These are phyloP conservation scores for Fusarium mundagurra DNA, from an alignment of 2,329 filamentous ascomycete species.

Conservation along the genomic window DNA sequence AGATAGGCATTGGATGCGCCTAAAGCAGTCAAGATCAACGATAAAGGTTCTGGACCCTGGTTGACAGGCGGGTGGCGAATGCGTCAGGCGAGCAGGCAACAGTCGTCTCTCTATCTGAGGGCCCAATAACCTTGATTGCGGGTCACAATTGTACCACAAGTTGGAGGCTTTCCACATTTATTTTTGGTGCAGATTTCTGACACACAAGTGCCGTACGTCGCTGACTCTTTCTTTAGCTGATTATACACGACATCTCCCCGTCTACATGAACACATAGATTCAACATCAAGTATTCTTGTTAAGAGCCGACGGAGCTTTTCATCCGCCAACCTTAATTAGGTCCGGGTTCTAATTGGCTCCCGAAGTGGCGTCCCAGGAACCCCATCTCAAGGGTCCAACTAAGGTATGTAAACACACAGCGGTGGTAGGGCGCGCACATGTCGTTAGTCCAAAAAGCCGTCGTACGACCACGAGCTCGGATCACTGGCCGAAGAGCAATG, in stretches of 20 bases:
- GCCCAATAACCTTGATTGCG: slow-evolving; percentile 29
- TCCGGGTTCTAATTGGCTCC: slow-evolving; percentile 27
- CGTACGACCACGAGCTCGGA: slow-evolving; percentile 27
- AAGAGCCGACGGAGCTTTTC: slow-evolving; percentile 36
- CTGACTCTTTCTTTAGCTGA: slow-evolving; percentile 1
- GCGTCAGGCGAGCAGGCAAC: slow-evolving; percentile 22
- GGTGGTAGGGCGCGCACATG: slow-evolving; percentile 30
- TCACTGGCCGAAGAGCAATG: slow-evolving; percentile 14
- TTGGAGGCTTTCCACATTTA: slow-evolving; percentile 28
- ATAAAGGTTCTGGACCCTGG: slow-evolving; percentile 33
- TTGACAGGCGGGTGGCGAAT: slow-evolving; percentile 39
- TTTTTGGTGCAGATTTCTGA: slow-evolving; percentile 6
- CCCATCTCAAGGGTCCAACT: slow-evolving; percentile 38
- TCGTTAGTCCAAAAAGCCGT: slow-evolving; percentile 33
- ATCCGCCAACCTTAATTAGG: slow-evolving; percentile 18
- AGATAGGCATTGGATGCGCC: slow-evolving; percentile 26
- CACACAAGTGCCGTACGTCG: neutral
- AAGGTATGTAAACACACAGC: slow-evolving; percentile 17
- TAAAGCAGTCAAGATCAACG: slow-evolving; percentile 36
- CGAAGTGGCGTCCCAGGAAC: slow-evolving; percentile 9
- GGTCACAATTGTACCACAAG: slow-evolving; percentile 25
- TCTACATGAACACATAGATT: neutral
- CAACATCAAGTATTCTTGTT: slow-evolving; percentile 19
- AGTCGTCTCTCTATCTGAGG: slow-evolving; percentile 14
- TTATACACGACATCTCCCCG: neutral